Percentiles rank a stretch among this genome's conserved stretches.
Evolutionary conservation across 352 stramenopile species (phyloP).

Genomic region (Elongisporangium undulatum): DNA sequence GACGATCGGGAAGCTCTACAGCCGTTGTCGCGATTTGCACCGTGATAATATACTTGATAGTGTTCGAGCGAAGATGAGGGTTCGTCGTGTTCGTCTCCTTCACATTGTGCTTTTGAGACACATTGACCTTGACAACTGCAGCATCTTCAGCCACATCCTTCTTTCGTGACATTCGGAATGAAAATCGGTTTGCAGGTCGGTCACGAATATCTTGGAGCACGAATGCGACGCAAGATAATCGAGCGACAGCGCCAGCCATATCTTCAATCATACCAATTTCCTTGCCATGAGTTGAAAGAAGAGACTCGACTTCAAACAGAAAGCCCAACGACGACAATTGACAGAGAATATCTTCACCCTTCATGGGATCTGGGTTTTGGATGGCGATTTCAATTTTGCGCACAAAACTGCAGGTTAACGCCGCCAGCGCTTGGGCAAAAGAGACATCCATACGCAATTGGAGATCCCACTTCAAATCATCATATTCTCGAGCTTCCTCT

Average conservation of each 20-base stretch:
- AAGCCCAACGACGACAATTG: slow-evolving; percentile 82
- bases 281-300: slow-evolving; percentile 94
- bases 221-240: slow-evolving; percentile 85
- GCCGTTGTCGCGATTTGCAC: slow-evolving; percentile 74
- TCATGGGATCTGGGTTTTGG: slow-evolving; percentile 65
- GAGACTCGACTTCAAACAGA: slow-evolving; percentile 90
- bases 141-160: slow-evolving; percentile 75
- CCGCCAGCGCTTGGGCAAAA: slow-evolving; percentile 71
- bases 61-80: slow-evolving; percentile 41
- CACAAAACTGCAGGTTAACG: slow-evolving; percentile 75
- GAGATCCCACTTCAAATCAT: slow-evolving; percentile 84
- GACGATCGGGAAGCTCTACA: slow-evolving; percentile 66
- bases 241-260: slow-evolving; percentile 77
- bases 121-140: slow-evolving; percentile 71
- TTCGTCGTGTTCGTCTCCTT: slow-evolving; percentile 12
- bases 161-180: slow-evolving; percentile 79
- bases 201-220: slow-evolving; percentile 84
- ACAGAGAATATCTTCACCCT: slow-evolving; percentile 78
- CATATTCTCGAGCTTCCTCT: slow-evolving; percentile 76
- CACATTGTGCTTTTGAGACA: slow-evolving; percentile 38
- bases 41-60: slow-evolving; percentile 81
- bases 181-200: slow-evolving; percentile 81
- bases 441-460: slow-evolving; percentile 80
- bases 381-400: slow-evolving; percentile 85
- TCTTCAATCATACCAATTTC: slow-evolving; percentile 96